Percentiles rank a stretch among this genome's conserved stretches.
Conservation (phyloP, 2,329 filamentous ascomycete genomes). For the Clonostachys rosea region DNA sequence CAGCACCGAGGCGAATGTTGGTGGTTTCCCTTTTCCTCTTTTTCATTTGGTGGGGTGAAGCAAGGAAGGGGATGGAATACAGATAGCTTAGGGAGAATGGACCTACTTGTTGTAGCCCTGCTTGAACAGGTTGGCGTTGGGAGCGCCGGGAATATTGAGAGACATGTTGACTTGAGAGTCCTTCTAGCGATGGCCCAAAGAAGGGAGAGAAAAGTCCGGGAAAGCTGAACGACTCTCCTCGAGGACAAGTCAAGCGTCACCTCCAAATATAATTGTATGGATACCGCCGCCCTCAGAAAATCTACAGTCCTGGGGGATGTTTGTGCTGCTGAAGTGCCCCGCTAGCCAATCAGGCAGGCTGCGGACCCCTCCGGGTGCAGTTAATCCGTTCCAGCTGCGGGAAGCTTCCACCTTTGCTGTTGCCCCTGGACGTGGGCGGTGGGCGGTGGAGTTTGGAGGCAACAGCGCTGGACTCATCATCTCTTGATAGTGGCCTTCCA, state of each 20-base stretch:
- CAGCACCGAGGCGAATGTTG: no score
- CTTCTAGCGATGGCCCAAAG: not conserved
- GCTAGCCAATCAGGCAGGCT: not conserved
- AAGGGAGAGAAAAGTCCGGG: not conserved
- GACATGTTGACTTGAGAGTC: slow-evolving; percentile 61
- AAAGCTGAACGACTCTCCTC: not conserved
- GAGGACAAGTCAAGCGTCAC: no score
- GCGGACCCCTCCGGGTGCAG: slow-evolving; percentile 3
- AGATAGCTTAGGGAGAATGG: slow-evolving; percentile 9
- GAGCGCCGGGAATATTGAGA: slow-evolving; percentile 90
- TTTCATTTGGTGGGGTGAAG: slow-evolving; percentile 5
- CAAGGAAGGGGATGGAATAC: slow-evolving; percentile 3
- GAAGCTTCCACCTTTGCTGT: not conserved
- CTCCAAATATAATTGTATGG: no score
- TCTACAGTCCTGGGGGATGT: not conserved
- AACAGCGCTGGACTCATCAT: no score
- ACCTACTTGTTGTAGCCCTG: slow-evolving; percentile 90
- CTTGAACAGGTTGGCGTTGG: slow-evolving; percentile 93
- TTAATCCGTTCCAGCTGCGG: slow-evolving; percentile 4
- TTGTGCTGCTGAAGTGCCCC: slow-evolving; percentile 2
- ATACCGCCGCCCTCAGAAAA: slow-evolving; percentile 4
- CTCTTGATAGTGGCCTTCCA: no score
- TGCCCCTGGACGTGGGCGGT: not conserved
- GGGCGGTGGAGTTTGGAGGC: no score
- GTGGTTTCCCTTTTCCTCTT: no score